Evolutionary conservation across 2,329 filamentous ascomycete genomes (phyloP).

Genomic region (Diaporthe humulicola): DNA sequence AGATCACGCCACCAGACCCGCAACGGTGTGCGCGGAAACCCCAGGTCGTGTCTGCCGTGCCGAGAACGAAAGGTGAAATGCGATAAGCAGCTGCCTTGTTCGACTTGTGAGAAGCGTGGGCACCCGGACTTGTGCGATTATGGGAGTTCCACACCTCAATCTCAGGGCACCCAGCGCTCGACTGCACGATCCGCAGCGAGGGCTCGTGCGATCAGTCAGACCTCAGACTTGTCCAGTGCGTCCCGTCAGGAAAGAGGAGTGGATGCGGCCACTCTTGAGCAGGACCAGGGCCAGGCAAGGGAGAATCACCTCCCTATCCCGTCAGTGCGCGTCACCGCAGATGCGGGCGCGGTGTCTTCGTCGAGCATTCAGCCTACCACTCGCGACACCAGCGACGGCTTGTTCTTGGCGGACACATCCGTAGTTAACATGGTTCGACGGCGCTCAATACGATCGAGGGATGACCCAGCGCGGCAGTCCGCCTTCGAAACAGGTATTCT

Average conservation of each 20-base stretch:
- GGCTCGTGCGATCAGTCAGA: background rate
- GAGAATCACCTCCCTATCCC: too few relatives aligned
- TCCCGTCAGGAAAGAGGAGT: background rate
- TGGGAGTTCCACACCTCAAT: background rate
- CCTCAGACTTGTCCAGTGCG: background rate
- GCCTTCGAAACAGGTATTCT: conserved; percentile 17
- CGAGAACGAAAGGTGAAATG: conserved; percentile 19
- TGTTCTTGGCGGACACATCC: conserved; percentile 11
- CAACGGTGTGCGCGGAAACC: conserved; percentile 16
- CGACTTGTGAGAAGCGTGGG: conserved; percentile 11
- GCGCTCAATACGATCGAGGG: background rate
- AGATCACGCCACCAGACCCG: conserved; percentile 3
- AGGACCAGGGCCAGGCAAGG: background rate
- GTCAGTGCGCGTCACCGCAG: background rate
- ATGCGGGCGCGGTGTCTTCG: background rate
- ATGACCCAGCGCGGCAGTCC: background rate
- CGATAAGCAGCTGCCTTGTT: conserved; percentile 5
- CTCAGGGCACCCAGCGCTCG: background rate
- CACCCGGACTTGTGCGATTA: conserved; percentile 24
- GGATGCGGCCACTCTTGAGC: background rate
- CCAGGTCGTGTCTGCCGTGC: conserved; percentile 2
- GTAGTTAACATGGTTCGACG: background rate
- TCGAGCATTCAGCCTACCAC: background rate
- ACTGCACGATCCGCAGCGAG: background rate
- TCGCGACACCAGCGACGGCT: background rate